Base-by-base conservation (phyloP, 805 yeast species). In the Tanozyma kutaoensis region DNA sequence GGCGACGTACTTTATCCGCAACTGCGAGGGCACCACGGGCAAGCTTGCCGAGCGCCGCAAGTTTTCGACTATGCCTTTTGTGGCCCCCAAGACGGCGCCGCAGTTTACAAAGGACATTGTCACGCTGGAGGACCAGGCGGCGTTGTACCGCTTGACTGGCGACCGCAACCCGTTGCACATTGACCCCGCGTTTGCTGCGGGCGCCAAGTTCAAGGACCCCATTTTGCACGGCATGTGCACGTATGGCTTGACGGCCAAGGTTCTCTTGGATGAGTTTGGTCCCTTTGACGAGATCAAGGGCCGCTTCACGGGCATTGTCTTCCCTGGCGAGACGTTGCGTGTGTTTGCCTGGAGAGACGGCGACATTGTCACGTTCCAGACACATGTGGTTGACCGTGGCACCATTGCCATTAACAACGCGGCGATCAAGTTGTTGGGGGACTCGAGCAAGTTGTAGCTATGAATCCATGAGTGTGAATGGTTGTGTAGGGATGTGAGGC, bases 141-240 rank as follows among this genome's bases (percentile, higher is more conserved):
- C 94, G 4, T 55, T 86, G 30, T 88, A 88, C 61, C 72, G 98
- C 50, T 62, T 88, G 34, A 76, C 88, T 34, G 97, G 95, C 29
- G 98, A 88, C 61, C 76, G 75, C 52, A 88, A 88, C 54, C 98
- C 98, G 33, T 67, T 88, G 42, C 98, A 86, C 59, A 76, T 88
- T 48, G 97, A 88, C 57, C 96, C 97, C 12, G 62, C 51, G 17
- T 78, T 86, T 55, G 96, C 97, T 11, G 70, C 75, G 36, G 80
- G 80, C 31, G 96, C 88, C 25, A 78, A 77, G 34, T 88, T 88
- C 51, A 73, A 72, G 26, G 58, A 61, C 29, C 98, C 98, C 26
- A 88, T 88, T 40, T 66, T 88, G 38, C 98, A 88, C 56, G 98
- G 98, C 23, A 67, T 88, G 54, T 79, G 93, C 45, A 68, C 81